Percentiles rank a stretch among this genome's conserved stretches.
phyloP scores from a whole-genome alignment of 768 basidiomycete genomes.

The Clavulina sp. region DNA sequence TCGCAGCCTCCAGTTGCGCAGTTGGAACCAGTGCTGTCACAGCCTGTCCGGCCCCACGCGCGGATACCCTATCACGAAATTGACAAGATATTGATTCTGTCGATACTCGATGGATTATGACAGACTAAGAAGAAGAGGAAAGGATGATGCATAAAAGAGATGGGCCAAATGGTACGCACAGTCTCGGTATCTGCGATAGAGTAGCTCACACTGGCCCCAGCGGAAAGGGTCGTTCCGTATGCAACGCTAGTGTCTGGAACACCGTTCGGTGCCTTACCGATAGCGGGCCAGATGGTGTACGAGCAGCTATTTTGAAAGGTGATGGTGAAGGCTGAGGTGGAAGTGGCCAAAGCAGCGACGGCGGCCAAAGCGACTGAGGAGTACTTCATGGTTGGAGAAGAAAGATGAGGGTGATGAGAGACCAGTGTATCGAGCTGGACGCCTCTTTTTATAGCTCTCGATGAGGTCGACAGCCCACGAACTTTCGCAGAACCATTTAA shows the following conservation, averaged over 20 bases:
- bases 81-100: too few relatives aligned
- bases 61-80: too few relatives aligned
- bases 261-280: conserved; percentile 3
- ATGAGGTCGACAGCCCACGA: too few relatives aligned
- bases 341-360: neutral
- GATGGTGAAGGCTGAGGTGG: neutral
- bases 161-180: too few relatives aligned
- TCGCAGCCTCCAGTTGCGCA: neutral
- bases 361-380: neutral
- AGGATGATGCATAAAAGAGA: too few relatives aligned
- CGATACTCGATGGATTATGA: too few relatives aligned
- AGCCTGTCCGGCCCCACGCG: conserved; percentile 7
- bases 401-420: too few relatives aligned
- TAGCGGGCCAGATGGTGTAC: conserved; percentile 2
- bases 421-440: too few relatives aligned
- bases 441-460: too few relatives aligned
- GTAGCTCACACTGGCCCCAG: neutral
- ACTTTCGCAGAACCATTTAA: too few relatives aligned
- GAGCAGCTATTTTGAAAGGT: neutral
- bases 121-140: too few relatives aligned
- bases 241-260: conserved; percentile 1
- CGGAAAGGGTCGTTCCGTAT: neutral
- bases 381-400: neutral
- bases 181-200: neutral
- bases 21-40: neutral